A percentile compares a stretch with the other conserved stretches of the same genome.
These are phyloP conservation scores for Fusarium sp. DNA, from an alignment of 2,329 filamentous ascomycete species.

Conservation along the genomic window DNA sequence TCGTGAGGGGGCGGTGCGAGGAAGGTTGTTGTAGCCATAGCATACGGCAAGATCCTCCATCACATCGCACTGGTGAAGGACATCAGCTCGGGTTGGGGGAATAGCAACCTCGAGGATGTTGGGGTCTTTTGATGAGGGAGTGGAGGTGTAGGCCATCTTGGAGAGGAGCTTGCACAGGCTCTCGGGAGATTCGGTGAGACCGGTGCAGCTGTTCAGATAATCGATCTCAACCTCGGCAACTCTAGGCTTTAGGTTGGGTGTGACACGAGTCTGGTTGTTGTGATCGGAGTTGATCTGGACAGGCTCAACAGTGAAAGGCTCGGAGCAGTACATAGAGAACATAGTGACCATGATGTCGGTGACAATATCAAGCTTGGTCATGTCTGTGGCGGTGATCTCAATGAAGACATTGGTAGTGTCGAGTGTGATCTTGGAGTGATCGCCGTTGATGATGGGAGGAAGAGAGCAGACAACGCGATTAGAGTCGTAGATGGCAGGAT, in stretches of 20 bases:
- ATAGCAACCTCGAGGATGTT: conserved; percentile 85
- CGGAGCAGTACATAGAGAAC: conserved; percentile 92
- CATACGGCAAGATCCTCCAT: conserved; percentile 99
- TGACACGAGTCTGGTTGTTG: conserved; percentile 85
- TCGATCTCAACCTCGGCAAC: conserved; percentile 85
- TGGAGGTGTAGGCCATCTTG: conserved; percentile 90
- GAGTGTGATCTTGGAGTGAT: conserved; percentile 95
- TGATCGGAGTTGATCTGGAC: conserved; percentile 93
- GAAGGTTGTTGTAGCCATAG: conserved; percentile 97
- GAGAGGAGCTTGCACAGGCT: conserved; percentile 83
- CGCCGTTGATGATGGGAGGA: conserved; percentile 96
- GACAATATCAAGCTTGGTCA: conserved; percentile 96
- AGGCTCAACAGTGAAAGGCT: conserved; percentile 93
- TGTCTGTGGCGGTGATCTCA: conserved; percentile 95
- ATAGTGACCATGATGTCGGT: conserved; percentile 96
- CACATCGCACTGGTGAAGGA: conserved; percentile 96
- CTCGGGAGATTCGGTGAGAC: conserved; percentile 79
- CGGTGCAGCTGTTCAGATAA: conserved; percentile 95
- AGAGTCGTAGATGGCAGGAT: conserved; percentile 94
- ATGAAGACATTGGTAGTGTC: conserved; percentile 96
- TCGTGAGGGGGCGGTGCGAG: conserved; percentile 86
- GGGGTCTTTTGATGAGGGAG: conserved; percentile 76
- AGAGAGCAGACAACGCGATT: conserved; percentile 90
- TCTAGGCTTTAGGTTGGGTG: conserved; percentile 83
- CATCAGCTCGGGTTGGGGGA: conserved; percentile 90